Evolutionary conservation across 2,329 filamentous ascomycete genomes (phyloP).

Genomic region (Corniculantispora saksenae): DNA sequence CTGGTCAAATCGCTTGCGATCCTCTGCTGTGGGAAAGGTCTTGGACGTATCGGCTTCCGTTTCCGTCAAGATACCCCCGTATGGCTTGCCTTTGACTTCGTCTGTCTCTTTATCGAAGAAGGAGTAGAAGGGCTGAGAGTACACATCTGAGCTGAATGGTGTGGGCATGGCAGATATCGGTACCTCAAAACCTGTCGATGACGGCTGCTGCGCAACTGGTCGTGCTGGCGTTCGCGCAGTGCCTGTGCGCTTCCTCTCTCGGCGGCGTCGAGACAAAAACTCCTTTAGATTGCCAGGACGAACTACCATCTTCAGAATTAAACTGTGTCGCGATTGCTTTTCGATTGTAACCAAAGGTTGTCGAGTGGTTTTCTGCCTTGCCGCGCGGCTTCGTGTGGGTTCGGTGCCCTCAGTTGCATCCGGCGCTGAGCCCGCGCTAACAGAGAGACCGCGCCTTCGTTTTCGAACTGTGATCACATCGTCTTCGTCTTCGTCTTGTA

Average conservation of each 20-base stretch:
- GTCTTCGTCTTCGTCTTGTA: conserved; percentile 62
- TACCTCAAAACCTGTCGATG: conserved; percentile 19
- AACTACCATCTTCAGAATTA: conserved; percentile 39
- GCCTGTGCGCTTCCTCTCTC: conserved; percentile 33
- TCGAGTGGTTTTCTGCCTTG: conserved; percentile 54
- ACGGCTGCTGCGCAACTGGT: conserved; percentile 2
- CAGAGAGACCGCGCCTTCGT: conserved; percentile 50
- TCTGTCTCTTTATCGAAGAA: conserved; percentile 89
- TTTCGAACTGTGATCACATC: conserved; percentile 53
- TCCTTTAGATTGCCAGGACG: conserved; percentile 41
- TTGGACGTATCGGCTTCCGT: conserved; percentile 87
- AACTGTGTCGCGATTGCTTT: conserved; percentile 36
- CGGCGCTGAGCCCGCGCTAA: conserved; percentile 40
- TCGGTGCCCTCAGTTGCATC: conserved; percentile 36
- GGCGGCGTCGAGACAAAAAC: conserved; percentile 34
- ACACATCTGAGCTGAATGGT: conserved; percentile 59
- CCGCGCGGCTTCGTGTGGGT: conserved; percentile 47
- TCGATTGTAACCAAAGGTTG: conserved; percentile 44
- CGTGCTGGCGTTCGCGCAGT: conserved; percentile 25
- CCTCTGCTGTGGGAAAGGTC: conserved; percentile 77
- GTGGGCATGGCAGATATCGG: conserved; percentile 43
- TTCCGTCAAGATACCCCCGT: conserved; percentile 89
- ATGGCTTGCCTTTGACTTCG: conserved; percentile 88
- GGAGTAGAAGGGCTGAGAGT: conserved; percentile 80
- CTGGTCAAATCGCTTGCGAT: conserved; percentile 84